phyloP scores from a whole-genome alignment of 2,329 filamentous ascomycete species.

The Paramyrothecium sp. region DNA sequence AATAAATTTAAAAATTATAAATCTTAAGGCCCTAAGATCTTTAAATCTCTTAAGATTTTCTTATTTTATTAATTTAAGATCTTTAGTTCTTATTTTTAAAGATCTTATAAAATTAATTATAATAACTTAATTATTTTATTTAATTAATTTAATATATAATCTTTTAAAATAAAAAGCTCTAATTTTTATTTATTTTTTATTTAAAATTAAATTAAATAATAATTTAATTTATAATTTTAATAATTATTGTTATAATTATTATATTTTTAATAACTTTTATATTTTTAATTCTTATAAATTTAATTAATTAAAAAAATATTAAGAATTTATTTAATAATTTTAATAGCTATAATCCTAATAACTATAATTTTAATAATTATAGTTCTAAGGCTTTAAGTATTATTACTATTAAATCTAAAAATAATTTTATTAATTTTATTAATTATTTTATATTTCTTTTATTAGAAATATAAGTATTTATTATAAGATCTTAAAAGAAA shows the following conservation, averaged over 20 bases:
- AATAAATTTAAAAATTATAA: too few species aligned
- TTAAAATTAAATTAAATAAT: conserved; percentile 9
- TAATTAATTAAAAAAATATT: not conserved
- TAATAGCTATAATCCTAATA: conserved; percentile 2
- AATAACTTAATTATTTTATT: too few species aligned
- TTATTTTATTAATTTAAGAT: too few species aligned
- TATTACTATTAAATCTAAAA: not conserved
- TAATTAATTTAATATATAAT: too few species aligned
- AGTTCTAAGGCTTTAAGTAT: conserved; percentile 5
- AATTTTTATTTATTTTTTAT: conserved; percentile 9
- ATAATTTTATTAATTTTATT: too few species aligned
- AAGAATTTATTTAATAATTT: conserved; percentile 4
- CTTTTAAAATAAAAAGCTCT: conserved; percentile 6
- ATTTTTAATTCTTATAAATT: conserved; percentile 3
- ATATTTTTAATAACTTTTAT: conserved; percentile 5
- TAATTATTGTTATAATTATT: not conserved
- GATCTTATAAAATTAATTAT: too few species aligned
- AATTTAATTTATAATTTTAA: conserved; percentile 13
- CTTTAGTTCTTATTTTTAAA: too few species aligned
- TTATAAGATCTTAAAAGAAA: too few species aligned
- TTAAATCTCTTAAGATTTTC: too few species aligned
- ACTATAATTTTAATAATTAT: conserved; percentile 6
- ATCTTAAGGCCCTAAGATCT: too few species aligned
- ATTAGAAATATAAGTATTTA: too few species aligned
- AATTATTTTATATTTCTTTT: too few species aligned